phyloP scores from a whole-genome alignment of 805 yeast genomes.

The Candida adriatica region DNA sequence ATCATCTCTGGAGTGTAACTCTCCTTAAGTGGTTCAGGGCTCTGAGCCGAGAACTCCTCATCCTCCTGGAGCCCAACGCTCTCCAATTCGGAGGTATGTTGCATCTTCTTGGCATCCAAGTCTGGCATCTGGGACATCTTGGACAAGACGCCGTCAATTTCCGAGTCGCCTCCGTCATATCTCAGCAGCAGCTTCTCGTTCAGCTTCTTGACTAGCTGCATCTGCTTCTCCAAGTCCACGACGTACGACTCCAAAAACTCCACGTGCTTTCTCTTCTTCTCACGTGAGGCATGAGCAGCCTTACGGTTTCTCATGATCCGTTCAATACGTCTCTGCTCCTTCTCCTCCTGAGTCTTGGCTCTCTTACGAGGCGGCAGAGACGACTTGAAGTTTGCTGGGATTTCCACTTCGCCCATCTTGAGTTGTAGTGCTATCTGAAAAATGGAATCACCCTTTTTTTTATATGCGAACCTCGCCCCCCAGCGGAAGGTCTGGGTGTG shows the following conservation, averaged over 20 bases:
- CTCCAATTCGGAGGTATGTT: conserved; percentile 15
- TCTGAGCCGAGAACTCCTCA: too few species aligned
- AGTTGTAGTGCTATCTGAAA: neutral
- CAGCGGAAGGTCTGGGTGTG: neutral
- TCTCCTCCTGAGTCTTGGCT: conserved; percentile 94
- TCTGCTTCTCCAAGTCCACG: conserved; percentile 21
- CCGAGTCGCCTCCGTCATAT: conserved; percentile 16
- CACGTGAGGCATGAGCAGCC: conserved; percentile 97
- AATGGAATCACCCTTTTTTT: neutral
- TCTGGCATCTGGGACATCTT: conserved; percentile 18
- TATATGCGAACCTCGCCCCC: too few species aligned
- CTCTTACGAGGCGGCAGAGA: conserved; percentile 91
- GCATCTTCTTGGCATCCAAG: conserved; percentile 14
- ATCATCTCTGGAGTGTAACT: conserved; percentile 23
- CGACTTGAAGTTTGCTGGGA: conserved; percentile 33
- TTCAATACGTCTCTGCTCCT: conserved; percentile 93
- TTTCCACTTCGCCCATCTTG: conserved; percentile 20
- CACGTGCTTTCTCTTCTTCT: conserved; percentile 89
- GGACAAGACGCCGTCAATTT: conserved; percentile 13
- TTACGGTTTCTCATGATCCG: conserved; percentile 88
- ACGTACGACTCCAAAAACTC: conserved; percentile 60
- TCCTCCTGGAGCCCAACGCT: conserved; percentile 11
- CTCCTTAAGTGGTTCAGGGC: conserved; percentile 1
- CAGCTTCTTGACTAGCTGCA: conserved; percentile 12
- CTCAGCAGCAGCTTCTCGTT: conserved; percentile 11